Conservation (phyloP, 2,329 filamentous ascomycete species). For the Neonectria punicea region DNA sequence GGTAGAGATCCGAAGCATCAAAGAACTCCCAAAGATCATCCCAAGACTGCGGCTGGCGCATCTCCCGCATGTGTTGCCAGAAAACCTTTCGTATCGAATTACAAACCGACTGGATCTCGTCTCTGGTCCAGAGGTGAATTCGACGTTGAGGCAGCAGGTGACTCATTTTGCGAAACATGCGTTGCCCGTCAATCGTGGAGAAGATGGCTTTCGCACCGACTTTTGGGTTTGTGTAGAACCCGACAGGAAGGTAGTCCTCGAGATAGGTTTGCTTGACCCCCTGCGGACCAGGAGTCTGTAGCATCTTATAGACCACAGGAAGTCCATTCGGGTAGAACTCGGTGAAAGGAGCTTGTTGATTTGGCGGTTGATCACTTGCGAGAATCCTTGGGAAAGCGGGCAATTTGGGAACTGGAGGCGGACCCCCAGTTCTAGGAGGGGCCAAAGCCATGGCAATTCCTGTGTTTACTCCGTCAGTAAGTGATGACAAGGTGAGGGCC, state of each 20-base stretch:
- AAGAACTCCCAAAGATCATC: conserved; percentile 60
- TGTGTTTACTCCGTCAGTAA: conserved; percentile 23
- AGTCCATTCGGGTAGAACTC: conserved; percentile 51
- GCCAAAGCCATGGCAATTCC: conserved; percentile 31
- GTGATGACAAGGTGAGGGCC: not conserved
- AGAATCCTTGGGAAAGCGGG: conserved; percentile 33
- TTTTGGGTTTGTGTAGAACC: conserved; percentile 52
- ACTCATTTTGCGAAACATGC: conserved; percentile 43
- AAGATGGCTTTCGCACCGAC: conserved; percentile 49
- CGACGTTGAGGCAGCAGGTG: conserved; percentile 44
- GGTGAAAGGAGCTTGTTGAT: conserved; percentile 41
- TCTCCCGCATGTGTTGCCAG: conserved; percentile 49
- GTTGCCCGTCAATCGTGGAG: conserved; percentile 50
- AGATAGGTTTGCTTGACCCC: conserved; percentile 46
- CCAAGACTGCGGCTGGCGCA: conserved; percentile 47
- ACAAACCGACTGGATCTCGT: conserved; percentile 52
- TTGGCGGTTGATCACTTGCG: conserved; percentile 38
- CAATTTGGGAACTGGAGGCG: conserved; percentile 28
- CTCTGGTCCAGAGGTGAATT: conserved; percentile 51
- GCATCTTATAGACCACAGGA: conserved; percentile 49
- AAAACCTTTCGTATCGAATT: conserved; percentile 52
- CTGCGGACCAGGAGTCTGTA: conserved; percentile 34
- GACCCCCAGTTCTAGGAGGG: conserved; percentile 15
- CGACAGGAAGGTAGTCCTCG: conserved; percentile 49
- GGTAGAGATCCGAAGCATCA: conserved; percentile 59